Evolutionary conservation across 768 basidiomycete genomes (phyloP).

Genomic region (Suillus subalutaceus): DNA sequence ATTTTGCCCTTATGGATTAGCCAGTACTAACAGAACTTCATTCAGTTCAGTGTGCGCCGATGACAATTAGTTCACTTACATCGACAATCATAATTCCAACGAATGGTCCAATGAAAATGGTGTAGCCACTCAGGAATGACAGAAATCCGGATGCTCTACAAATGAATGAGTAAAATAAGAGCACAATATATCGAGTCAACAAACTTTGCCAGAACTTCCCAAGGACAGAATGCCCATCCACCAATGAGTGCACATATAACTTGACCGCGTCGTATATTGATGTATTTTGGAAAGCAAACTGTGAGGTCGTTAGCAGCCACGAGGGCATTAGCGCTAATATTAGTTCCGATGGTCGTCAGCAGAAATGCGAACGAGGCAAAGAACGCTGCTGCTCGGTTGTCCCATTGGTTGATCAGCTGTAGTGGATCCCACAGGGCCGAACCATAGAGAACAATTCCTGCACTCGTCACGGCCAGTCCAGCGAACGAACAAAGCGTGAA

Average conservation of each 20-base stretch:
- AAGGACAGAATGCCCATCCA: constrained; percentile 85
- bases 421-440: constrained; percentile 73
- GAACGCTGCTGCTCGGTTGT: constrained; percentile 84
- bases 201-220: constrained; percentile 72
- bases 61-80: constrained; percentile 37
- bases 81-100: constrained; percentile 70
- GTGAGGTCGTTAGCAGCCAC: constrained; percentile 85
- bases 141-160: constrained; percentile 64
- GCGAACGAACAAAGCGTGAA: constrained; percentile 80
- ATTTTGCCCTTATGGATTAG: constrained; percentile 70
- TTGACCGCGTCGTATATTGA: constrained; percentile 83
- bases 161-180: not conserved
- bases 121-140: constrained; percentile 81
- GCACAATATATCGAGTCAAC: constrained; percentile 2
- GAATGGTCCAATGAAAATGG: constrained; percentile 86
- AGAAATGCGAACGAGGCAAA: constrained; percentile 78
- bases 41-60: constrained; percentile 6
- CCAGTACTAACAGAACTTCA: constrained; percentile 61
- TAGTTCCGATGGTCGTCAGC: constrained; percentile 37
- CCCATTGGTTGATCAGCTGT: constrained; percentile 76
- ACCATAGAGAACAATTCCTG: constrained; percentile 72
- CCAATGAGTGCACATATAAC: constrained; percentile 79
- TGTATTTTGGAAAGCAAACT: constrained; percentile 71
- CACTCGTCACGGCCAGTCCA: constrained; percentile 81
- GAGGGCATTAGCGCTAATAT: constrained; percentile 64